Base-by-base conservation (phyloP, 2,329 filamentous ascomycete genomes). In the Phaeosphaeriaceae sp. region DNA sequence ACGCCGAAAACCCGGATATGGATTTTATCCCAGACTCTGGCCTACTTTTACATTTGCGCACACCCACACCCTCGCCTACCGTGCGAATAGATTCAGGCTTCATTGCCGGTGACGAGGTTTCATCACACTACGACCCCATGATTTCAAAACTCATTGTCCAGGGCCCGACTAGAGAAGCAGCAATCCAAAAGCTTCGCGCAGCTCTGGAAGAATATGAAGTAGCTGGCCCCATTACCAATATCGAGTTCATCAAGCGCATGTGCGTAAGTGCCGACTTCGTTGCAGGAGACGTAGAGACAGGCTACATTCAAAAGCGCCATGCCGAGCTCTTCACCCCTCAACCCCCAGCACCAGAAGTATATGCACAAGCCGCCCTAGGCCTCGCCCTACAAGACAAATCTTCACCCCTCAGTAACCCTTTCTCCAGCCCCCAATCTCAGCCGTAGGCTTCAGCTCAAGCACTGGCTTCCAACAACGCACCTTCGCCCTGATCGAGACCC, bases 51-150 rank as follows among this genome's bases (percentile, higher is more conserved):
- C 90, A 97, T 71, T 84, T 97, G 9, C 83, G 84, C 28, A 92
- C 89, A 1, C 92, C 93, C 0, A 72, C 77, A 40, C 77, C 82
- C 5, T 83, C 85, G 30, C 81, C 87, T 1, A 88, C 92, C 56
- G 83, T 97, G 26, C 87, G 94, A 33, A 92, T 99, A 58, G 94
- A 99, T 67, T 92, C 92, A 37, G 94, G 94, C 1, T 97, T 97
- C 71, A 84, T 92, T 21, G 83, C 92, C 60, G 94, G 94, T 20
- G 93, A 96, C 70, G 90, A 91, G 55, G 90, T 99, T 2, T 95
- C 92, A 0, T 90, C 93, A 50, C 90, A 94, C 46, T 99, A 99
- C 73, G 94, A 99, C 63, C 94, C 94, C 21, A 99, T 99, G 94
- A 96, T 99, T 60, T 90, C 94, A 36, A 99, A 99, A 76, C 83